These are phyloP conservation scores for Clonostachys byssicola DNA, from an alignment of 2,329 filamentous ascomycete genomes.

Conservation along the genomic window DNA sequence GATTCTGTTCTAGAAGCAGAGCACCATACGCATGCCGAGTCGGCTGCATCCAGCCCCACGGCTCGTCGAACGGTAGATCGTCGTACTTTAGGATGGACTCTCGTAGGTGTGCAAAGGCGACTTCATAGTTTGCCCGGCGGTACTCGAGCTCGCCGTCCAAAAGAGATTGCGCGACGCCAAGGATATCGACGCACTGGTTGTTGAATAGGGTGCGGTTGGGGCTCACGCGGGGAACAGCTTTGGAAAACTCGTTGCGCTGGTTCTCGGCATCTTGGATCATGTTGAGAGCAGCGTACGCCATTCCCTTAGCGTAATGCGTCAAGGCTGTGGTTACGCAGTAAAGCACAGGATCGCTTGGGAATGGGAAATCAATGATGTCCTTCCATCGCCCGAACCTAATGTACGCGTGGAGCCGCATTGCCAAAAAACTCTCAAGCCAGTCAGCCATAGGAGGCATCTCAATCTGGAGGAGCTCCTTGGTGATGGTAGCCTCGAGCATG, in stretches of 20 bases:
- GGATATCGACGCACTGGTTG: constrained; percentile 46
- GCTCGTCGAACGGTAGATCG: constrained; percentile 64
- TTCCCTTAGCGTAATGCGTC: constrained; percentile 61
- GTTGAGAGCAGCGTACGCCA: constrained; percentile 60
- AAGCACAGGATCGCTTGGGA: constrained; percentile 55
- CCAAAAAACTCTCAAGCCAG: constrained; percentile 69
- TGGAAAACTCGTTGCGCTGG: constrained; percentile 44
- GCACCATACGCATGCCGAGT: constrained; percentile 68
- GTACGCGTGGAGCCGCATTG: constrained; percentile 64
- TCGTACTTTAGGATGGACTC: constrained; percentile 58
- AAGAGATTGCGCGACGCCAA: constrained; percentile 62
- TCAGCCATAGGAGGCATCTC: constrained; percentile 72
- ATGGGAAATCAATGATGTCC: constrained; percentile 51
- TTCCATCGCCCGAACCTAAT: constrained; percentile 72
- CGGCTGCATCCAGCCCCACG: constrained; percentile 79
- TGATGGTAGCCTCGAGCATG: constrained; percentile 57
- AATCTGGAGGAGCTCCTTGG: constrained; percentile 59
- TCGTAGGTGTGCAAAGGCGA: constrained; percentile 56
- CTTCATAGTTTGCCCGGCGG: constrained; percentile 50
- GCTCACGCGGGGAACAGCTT: constrained; percentile 48
- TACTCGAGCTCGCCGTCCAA: constrained; percentile 72
- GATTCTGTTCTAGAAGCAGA: constrained; percentile 62
- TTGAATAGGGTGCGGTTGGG: constrained; percentile 47
- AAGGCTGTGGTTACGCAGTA: constrained; percentile 70
- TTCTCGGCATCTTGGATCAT: constrained; percentile 48